Evolutionary conservation across 805 yeast genomes (phyloP).

Genomic region (Jamesozyma rosinii): DNA sequence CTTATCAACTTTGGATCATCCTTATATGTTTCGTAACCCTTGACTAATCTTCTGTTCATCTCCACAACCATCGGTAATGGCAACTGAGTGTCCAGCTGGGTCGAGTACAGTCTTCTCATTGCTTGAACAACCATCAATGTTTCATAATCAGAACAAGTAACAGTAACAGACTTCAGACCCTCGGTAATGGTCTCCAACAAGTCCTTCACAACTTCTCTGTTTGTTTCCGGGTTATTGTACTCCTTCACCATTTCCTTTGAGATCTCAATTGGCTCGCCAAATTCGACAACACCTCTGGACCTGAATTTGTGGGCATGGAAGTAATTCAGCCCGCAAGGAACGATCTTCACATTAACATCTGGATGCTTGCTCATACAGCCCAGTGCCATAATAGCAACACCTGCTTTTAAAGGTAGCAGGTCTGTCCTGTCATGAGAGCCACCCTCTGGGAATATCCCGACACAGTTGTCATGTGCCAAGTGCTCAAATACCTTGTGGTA

Average conservation of each 20-base stretch:
- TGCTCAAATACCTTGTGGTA: slow-evolving; percentile 80
- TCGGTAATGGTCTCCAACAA: slow-evolving; percentile 61
- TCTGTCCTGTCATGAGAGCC: slow-evolving; percentile 95
- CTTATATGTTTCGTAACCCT: slow-evolving; percentile 68
- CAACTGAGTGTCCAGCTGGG: slow-evolving; percentile 53
- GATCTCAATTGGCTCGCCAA: slow-evolving; percentile 79
- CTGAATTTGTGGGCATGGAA: slow-evolving; percentile 93
- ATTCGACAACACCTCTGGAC: slow-evolving; percentile 90
- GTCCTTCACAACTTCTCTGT: slow-evolving; percentile 63
- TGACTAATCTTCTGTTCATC: slow-evolving; percentile 76
- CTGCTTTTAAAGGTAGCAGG: slow-evolving; percentile 85
- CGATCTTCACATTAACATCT: slow-evolving; percentile 68
- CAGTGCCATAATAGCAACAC: slow-evolving; percentile 95
- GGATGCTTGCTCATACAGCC: slow-evolving; percentile 83
- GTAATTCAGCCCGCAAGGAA: slow-evolving; percentile 96
- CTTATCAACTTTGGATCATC: slow-evolving; percentile 58
- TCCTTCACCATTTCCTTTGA: slow-evolving; percentile 49
- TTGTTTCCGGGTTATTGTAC: slow-evolving; percentile 45
- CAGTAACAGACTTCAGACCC: slow-evolving; percentile 76
- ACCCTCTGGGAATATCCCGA: slow-evolving; percentile 96
- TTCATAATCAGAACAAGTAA: slow-evolving; percentile 81
- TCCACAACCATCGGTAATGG: slow-evolving; percentile 82
- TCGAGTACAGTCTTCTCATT: slow-evolving; percentile 68
- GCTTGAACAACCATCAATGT: slow-evolving; percentile 85
- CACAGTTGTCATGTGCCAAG: slow-evolving; percentile 65